These are phyloP conservation scores for Saccharomycopsis microspora DNA, from an alignment of 805 yeast species.

Conservation along the genomic window DNA sequence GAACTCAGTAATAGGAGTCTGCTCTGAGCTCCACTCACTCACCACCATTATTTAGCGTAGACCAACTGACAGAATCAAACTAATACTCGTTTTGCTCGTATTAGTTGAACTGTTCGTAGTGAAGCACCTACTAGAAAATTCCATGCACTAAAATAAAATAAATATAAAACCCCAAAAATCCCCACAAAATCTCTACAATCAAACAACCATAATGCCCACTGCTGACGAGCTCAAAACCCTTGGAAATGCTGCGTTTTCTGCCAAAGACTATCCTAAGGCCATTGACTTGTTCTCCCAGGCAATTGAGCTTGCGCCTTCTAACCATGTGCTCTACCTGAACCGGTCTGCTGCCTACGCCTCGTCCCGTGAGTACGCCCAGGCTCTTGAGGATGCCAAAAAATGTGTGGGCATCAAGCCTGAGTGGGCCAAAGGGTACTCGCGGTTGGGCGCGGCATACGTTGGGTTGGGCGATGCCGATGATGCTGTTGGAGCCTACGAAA, in stretches of 20 bases:
- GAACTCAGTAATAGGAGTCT: no score
- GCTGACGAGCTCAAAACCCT: slow-evolving; percentile 51
- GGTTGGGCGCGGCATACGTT: slow-evolving; percentile 86
- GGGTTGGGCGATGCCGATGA: slow-evolving; percentile 77
- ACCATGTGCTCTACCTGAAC: slow-evolving; percentile 88
- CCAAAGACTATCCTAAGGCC: slow-evolving; percentile 75
- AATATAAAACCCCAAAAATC: no score
- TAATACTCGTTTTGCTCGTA: no score
- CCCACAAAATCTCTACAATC: no score
- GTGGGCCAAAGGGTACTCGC: slow-evolving; percentile 94
- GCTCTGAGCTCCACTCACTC: no score
- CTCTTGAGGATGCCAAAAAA: slow-evolving; percentile 75
- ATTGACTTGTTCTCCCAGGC: slow-evolving; percentile 76
- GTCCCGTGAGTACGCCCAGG: slow-evolving; percentile 56
- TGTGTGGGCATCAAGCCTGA: slow-evolving; percentile 70
- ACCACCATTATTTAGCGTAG: no score
- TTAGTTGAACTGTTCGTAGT: no score
- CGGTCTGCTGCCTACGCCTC: slow-evolving; percentile 63
- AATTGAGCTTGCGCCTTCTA: slow-evolving; percentile 65
- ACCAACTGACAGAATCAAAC: no score
- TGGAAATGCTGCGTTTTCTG: slow-evolving; percentile 88
- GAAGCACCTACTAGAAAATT: no score
- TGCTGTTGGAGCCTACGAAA: slow-evolving; percentile 60
- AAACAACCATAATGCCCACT: slow-evolving; percentile 2
- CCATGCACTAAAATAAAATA: no score